Conservation (phyloP, 306 rosid species). For the Castanopsis chinensis region DNA sequence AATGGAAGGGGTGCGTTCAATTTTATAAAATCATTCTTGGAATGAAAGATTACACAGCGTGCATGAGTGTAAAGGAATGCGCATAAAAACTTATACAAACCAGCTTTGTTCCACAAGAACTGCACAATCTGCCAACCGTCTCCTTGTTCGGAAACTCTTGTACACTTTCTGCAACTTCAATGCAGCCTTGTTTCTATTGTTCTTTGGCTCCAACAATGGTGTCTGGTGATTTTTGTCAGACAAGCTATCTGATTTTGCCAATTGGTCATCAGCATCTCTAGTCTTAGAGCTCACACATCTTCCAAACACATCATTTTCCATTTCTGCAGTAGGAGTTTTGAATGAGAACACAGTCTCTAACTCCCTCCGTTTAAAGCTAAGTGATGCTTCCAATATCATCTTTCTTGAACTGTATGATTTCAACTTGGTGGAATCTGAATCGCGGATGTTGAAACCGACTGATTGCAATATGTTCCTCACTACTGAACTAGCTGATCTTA, state of each 20-base stretch:
- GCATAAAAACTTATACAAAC: constrained; percentile 34
- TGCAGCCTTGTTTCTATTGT: constrained; percentile 55
- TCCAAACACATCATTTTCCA: constrained; percentile 34
- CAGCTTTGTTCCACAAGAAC: constrained; percentile 92
- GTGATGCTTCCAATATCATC: constrained; percentile 40
- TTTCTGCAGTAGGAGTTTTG: constrained; percentile 35
- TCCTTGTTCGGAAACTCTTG: constrained; percentile 86
- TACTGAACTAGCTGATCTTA: constrained; percentile 30
- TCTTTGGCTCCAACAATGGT: constrained; percentile 15
- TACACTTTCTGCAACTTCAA: constrained; percentile 82
- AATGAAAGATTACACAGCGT: background rate
- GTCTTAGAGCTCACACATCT: constrained; percentile 32
- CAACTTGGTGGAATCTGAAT: constrained; percentile 13
- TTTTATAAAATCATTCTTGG: background rate
- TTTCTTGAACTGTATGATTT: constrained; percentile 31
- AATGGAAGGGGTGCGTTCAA: no score
- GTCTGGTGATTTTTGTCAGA: constrained; percentile 26
- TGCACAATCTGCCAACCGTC: constrained; percentile 86
- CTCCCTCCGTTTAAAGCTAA: constrained; percentile 38
- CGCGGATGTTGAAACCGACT: constrained; percentile 35
- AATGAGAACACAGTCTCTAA: constrained; percentile 35
- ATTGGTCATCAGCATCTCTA: constrained; percentile 17
- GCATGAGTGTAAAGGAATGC: background rate
- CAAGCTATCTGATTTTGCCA: constrained; percentile 25
- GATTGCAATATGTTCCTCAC: constrained; percentile 26